These are phyloP conservation scores for Amauroascus verrucosus DNA, from an alignment of 2,329 filamentous ascomycete species.

Conservation along the genomic window DNA sequence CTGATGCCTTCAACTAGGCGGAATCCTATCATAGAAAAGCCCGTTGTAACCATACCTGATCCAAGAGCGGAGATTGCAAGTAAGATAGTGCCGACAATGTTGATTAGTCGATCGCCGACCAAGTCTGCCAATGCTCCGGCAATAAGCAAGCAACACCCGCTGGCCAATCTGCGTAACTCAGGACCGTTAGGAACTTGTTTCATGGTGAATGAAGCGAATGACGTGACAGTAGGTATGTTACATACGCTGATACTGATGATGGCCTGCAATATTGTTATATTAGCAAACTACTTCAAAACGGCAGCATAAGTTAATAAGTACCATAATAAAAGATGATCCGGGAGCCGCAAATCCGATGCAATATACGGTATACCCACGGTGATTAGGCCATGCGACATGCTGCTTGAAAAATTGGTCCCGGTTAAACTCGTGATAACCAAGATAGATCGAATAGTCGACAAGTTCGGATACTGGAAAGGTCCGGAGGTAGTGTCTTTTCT, in stretches of 20 bases:
- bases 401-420: conserved; percentile 21
- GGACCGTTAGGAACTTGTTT: background rate
- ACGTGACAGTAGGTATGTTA: background rate
- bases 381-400: conserved; percentile 32
- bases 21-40: conserved; percentile 37
- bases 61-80: conserved; percentile 34
- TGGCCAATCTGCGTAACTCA: conserved; percentile 22
- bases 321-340: conserved; percentile 15
- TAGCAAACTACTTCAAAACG: background rate
- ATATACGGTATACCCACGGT: conserved; percentile 37
- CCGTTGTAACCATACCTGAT: conserved; percentile 30
- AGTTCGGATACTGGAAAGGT: background rate
- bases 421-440: conserved; percentile 12
- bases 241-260: conserved; percentile 13
- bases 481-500: conserved; percentile 1
- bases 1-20: conserved; percentile 38
- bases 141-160: conserved; percentile 38
- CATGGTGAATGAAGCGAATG: no score
- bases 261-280: conserved; percentile 8
- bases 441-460: conserved; percentile 8
- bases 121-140: conserved; percentile 42
- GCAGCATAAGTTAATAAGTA: background rate
- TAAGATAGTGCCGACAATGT: conserved; percentile 37
- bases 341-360: conserved; percentile 27
- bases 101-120: conserved; percentile 38